phyloP scores from a whole-genome alignment of 2,329 filamentous ascomycete species.

The Sclerotinia nivalis region DNA sequence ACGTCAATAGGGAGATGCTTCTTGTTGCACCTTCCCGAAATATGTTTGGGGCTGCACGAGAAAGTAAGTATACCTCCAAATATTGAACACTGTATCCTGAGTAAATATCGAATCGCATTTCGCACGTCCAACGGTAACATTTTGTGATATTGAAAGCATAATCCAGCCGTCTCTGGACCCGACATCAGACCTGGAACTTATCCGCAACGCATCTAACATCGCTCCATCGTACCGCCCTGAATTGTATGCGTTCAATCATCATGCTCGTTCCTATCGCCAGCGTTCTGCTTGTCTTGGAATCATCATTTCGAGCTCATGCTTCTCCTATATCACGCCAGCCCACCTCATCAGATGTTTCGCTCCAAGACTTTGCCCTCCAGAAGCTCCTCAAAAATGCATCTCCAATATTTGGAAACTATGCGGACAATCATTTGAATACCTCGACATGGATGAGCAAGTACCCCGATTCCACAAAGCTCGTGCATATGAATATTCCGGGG shows the following conservation, averaged over 20 bases:
- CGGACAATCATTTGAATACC: constrained; percentile 32
- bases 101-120: too few species aligned
- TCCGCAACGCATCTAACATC: not conserved
- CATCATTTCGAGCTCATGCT: not conserved
- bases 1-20: not conserved
- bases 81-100: not conserved
- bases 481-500: constrained; percentile 53
- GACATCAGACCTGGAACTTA: not conserved
- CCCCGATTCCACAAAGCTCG: constrained; percentile 46
- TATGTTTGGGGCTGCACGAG: not conserved
- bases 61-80: not conserved
- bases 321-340: not conserved
- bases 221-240: too few species aligned
- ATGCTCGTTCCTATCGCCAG: not conserved
- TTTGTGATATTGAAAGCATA: not conserved
- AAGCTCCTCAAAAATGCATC: constrained; percentile 47
- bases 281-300: not conserved
- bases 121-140: not conserved
- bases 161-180: not conserved
- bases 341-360: constrained; percentile 15
- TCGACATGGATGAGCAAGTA: constrained; percentile 50
- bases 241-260: not conserved
- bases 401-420: constrained; percentile 47
- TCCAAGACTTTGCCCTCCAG: constrained; percentile 45
- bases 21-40: not conserved